phyloP scores from a whole-genome alignment of 169 alveolate species.

The Cryptosporidium parvum region DNA sequence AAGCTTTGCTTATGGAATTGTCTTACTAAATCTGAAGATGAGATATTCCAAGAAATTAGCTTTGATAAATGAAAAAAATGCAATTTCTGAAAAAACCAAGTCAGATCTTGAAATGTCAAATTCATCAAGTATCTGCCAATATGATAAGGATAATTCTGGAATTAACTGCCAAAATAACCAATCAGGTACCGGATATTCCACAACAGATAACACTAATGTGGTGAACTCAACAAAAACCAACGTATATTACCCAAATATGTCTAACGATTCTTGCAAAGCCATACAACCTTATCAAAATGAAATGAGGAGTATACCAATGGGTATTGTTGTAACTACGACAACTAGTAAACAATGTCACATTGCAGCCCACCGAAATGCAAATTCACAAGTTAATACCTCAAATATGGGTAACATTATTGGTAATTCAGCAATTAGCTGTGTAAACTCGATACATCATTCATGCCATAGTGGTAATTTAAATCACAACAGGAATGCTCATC shows the following conservation, averaged over 20 bases:
- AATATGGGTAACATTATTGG: neutral
- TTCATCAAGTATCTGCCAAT: neutral
- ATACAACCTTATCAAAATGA: constrained; percentile 18
- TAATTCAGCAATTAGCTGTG: constrained; percentile 2
- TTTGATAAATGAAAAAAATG: constrained; percentile 17
- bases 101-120: neutral
- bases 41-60: constrained; percentile 31
- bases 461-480: neutral
- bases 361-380: constrained; percentile 18
- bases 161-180: neutral
- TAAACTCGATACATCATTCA: neutral
- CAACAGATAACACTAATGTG: constrained; percentile 10
- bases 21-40: constrained; percentile 27
- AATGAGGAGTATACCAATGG: constrained; percentile 21
- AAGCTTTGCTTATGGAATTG: constrained; percentile 50
- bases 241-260: constrained; percentile 6
- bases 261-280: neutral
- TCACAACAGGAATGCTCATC: neutral
- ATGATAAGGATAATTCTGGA: constrained; percentile 12
- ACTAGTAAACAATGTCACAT: constrained; percentile 63
- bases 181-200: neutral
- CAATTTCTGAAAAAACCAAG: neutral
- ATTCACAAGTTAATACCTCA: neutral
- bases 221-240: constrained; percentile 11
- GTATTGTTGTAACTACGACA: constrained; percentile 62